phyloP scores from a whole-genome alignment of 352 stramenopile genomes.

The Phytophthora pinifolia region DNA sequence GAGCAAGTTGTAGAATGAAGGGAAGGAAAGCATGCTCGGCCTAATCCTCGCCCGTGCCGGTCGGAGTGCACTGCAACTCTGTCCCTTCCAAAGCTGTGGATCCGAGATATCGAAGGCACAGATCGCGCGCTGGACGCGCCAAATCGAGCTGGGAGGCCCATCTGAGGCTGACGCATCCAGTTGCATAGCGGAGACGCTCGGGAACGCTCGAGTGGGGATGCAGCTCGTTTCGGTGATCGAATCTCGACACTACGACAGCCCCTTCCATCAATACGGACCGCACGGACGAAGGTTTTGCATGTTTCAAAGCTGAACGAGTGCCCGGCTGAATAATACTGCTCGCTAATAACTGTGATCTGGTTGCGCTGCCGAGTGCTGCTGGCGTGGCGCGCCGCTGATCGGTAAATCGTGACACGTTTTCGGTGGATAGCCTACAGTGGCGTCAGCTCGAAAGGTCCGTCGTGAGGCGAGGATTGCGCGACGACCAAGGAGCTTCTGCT shows the following conservation, averaged over 20 bases:
- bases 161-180: constrained; percentile 26
- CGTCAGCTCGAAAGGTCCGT: constrained; percentile 25
- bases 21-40: constrained; percentile 3
- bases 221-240: constrained; percentile 26
- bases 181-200: constrained; percentile 4
- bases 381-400: not conserved
- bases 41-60: constrained; percentile 2
- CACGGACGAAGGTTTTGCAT: not conserved
- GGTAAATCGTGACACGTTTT: constrained; percentile 13
- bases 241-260: constrained; percentile 7
- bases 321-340: not conserved
- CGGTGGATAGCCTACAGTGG: constrained; percentile 31
- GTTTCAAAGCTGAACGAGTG: not conserved
- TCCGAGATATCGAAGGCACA: constrained; percentile 21
- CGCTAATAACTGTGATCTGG: constrained; percentile 7
- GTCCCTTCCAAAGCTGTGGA: constrained; percentile 20
- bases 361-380: no score
- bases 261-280: constrained; percentile 11
- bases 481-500: no score
- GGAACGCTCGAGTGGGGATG: not conserved
- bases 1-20: constrained; percentile 33
- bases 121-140: constrained; percentile 11
- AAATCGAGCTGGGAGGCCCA: not conserved
- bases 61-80: constrained; percentile 8
- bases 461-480: constrained; percentile 8